phyloP scores from a whole-genome alignment of 768 basidiomycete species.

The Termitomyces sp. region DNA sequence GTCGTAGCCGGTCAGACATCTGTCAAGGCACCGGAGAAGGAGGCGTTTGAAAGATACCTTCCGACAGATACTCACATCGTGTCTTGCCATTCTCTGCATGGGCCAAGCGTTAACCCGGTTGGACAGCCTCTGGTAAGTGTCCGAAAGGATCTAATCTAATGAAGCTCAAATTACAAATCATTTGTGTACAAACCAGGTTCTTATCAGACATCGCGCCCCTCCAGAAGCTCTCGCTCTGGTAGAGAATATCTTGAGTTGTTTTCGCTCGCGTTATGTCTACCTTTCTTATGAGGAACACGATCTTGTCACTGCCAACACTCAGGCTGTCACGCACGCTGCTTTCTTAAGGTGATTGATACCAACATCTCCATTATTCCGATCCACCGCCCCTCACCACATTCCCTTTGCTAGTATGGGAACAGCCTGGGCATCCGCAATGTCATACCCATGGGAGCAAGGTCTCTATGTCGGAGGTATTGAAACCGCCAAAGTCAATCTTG shows the following conservation, averaged over 20 bases:
- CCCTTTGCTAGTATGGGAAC: constrained; percentile 80
- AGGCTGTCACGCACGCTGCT: constrained; percentile 96
- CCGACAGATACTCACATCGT: constrained; percentile 85
- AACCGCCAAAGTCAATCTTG: constrained; percentile 96
- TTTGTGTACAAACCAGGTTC: constrained; percentile 46
- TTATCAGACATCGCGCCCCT: constrained; percentile 82
- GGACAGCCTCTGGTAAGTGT: constrained; percentile 85
- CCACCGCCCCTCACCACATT: background rate
- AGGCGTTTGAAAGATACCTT: constrained; percentile 83
- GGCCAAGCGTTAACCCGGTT: constrained; percentile 79
- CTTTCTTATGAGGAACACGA: constrained; percentile 97
- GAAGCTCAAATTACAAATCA: background rate
- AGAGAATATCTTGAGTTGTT: constrained; percentile 73
- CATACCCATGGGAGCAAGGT: constrained; percentile 95
- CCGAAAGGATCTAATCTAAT: background rate
- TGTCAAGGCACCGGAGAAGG: constrained; percentile 90
- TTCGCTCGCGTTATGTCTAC: constrained; percentile 84
- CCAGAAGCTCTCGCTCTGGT: constrained; percentile 71
- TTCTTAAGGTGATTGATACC: constrained; percentile 69
- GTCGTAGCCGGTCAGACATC: constrained; percentile 95
- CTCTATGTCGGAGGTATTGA: constrained; percentile 97
- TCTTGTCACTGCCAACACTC: constrained; percentile 93
- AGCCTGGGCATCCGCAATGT: constrained; percentile 73
- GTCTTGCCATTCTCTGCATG: constrained; percentile 92
- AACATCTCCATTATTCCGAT: background rate